Evolutionary conservation across 371 early-diverging fungal genomes (phyloP).

Genomic region (Haplosporangium sp.): DNA sequence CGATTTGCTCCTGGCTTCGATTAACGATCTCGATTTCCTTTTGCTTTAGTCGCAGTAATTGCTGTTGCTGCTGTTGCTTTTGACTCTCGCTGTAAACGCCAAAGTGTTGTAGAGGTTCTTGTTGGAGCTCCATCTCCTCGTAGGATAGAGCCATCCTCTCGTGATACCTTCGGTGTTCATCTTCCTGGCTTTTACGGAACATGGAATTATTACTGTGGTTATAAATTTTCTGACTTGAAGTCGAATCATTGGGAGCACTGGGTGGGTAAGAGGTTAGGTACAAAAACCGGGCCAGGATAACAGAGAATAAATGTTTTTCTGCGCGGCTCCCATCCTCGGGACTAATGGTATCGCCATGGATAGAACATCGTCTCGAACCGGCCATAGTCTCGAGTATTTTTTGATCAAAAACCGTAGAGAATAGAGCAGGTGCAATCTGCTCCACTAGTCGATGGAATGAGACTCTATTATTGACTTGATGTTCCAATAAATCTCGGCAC

Average conservation of each 20-base stretch:
- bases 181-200: conserved; percentile 39
- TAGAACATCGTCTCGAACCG: conserved; percentile 26
- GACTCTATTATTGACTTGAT: conserved; percentile 27
- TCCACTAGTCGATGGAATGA: conserved; percentile 24
- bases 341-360: conserved; percentile 32
- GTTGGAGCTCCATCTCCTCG: conserved; percentile 44
- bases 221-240: not conserved
- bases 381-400: conserved; percentile 32
- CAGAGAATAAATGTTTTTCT: conserved; percentile 38
- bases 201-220: not conserved
- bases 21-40: not conserved
- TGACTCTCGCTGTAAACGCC: conserved; percentile 20
- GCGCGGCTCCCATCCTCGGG: conserved; percentile 28
- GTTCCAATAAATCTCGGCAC: conserved; percentile 34
- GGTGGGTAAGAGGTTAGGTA: conserved; percentile 2
- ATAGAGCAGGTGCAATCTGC: conserved; percentile 41
- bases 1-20: conserved; percentile 12
- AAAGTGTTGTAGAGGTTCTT: conserved; percentile 28
- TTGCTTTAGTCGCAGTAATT: conserved; percentile 9
- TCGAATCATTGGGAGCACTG: too few relatives aligned
- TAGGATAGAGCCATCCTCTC: conserved; percentile 17
- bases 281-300: conserved; percentile 47
- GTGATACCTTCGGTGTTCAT: conserved; percentile 26
- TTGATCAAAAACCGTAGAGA: conserved; percentile 47
- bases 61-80: conserved; percentile 13